phyloP scores from a whole-genome alignment of 108 stramenopile species.

The Skeletonema grethae region DNA sequence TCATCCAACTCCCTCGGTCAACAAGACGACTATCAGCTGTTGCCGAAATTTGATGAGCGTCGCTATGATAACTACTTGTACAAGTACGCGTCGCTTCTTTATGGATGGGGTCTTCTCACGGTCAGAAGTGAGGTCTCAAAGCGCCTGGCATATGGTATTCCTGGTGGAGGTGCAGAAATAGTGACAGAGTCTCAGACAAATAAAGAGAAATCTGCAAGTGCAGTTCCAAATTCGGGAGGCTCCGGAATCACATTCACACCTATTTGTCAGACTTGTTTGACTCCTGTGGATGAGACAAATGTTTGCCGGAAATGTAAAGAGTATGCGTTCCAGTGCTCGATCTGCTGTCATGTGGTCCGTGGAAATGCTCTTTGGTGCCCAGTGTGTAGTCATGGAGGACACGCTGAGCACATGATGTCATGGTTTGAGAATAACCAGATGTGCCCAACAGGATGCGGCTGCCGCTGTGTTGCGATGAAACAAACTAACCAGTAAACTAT shows the following conservation, averaged over 20 bases:
- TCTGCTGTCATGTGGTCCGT: slow-evolving; percentile 75
- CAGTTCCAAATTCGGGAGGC: slow-evolving; percentile 22
- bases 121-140: slow-evolving; percentile 72
- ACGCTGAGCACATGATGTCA: slow-evolving; percentile 65
- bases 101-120: slow-evolving; percentile 72
- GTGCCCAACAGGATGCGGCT: slow-evolving; percentile 87
- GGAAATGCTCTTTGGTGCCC: slow-evolving; percentile 73
- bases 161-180: slow-evolving; percentile 30
- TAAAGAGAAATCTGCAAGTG: neutral
- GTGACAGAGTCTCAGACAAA: slow-evolving; percentile 6
- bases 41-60: slow-evolving; percentile 53
- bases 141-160: slow-evolving; percentile 52
- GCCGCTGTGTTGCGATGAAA: slow-evolving; percentile 7
- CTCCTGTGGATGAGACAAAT: slow-evolving; percentile 43
- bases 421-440: slow-evolving; percentile 65
- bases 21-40: slow-evolving; percentile 32
- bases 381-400: slow-evolving; percentile 61
- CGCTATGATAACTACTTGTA: slow-evolving; percentile 72
- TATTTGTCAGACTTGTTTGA: slow-evolving; percentile 56
- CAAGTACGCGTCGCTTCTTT: slow-evolving; percentile 66
- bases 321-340: slow-evolving; percentile 74
- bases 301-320: slow-evolving; percentile 59
- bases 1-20: slow-evolving; percentile 3
- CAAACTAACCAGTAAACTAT: no score
- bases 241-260: slow-evolving; percentile 54